phyloP scores from a whole-genome alignment of 371 early-diverging fungal genomes.

The Rhizopus arrhizus region DNA sequence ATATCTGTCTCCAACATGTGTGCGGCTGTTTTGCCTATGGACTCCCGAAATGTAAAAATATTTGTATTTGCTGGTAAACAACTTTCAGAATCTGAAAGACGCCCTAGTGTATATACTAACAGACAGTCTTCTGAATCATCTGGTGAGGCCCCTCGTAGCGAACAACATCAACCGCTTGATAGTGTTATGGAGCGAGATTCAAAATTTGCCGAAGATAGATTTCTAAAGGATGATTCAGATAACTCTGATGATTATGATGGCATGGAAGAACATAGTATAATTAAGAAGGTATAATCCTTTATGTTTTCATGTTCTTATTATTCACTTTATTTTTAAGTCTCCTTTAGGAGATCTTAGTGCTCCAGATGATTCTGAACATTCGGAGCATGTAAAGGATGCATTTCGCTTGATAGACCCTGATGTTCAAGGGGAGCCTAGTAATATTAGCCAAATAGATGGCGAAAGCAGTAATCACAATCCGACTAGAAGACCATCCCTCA shows the following conservation, averaged over 20 bases:
- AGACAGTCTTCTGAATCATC: neutral
- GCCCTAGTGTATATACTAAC: neutral
- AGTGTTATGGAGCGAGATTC: conserved; percentile 1
- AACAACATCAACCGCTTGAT: neutral
- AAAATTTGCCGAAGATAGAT: neutral
- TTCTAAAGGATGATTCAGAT: neutral
- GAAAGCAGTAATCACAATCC: neutral
- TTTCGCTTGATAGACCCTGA: neutral
- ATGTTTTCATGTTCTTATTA: neutral
- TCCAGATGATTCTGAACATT: neutral
- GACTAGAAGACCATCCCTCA: neutral
- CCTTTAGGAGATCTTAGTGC: neutral
- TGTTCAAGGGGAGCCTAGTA: neutral
- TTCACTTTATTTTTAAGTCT: neutral
- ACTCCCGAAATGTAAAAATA: conserved; percentile 8
- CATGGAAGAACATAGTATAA: neutral
- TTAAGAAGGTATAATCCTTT: neutral
- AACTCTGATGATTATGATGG: too few relatives aligned
- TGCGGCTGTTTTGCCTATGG: conserved; percentile 4
- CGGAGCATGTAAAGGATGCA: neutral
- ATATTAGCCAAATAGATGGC: neutral
- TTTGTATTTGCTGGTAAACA: conserved; percentile 24
- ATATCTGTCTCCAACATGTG: conserved; percentile 29
- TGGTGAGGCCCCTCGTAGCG: neutral
- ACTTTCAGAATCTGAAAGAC: conserved; percentile 3